Evolutionary conservation across 352 stramenopile species (phyloP), one percentile per base, ranked within the genome.

Genomic region (Globisporangium perplexum): DNA sequence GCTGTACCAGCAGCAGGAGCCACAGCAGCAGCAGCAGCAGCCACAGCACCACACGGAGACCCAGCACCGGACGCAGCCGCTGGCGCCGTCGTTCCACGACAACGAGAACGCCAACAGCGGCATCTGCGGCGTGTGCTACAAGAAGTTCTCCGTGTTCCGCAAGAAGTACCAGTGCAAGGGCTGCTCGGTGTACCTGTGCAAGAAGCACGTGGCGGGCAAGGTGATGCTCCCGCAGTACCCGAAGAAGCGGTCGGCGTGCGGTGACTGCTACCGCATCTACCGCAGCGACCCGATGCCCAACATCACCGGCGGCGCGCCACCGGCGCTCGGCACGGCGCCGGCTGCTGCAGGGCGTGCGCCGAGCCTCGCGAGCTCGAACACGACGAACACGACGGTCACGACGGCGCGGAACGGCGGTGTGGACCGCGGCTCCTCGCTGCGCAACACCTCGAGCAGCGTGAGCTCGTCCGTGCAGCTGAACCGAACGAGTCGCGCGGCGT

Each of bases 151-250:
- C 15, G 75, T 93, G 69, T 93, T 93, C 60, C 83, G 83, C 59
- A 90, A 88, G 55, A 88, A 90, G 60, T 89, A 93, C 66, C 76
- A 88, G 60, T 93, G 83, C 75, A 89, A 88, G 61, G 71, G 66
- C n/a, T 93, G 83, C 52, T 82, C 79, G 47, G 72, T 77, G 36
- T 85, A 76, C 48, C 63, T 91, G 47, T 93, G 80, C 51, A 84
- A 86, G 57, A 85, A 88, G 63, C 80, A 91, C 64, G 77, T 91
- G n/a, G 76, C 75, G 17, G 78, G 78, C 24, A 89, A 88, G 56
- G 67, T 88, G 28, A 65, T 78, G 55, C 58, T 87, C 28, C 71
- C 72, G 0, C 76, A 70, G 28, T 75, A 83, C 54, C 38, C 57
- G 18, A 88, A 88, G 71, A 90, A 90, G 59, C 71, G 72, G 23